Conservation (phyloP, 129 eudicot species). For the Tagetes erecta region DNA sequence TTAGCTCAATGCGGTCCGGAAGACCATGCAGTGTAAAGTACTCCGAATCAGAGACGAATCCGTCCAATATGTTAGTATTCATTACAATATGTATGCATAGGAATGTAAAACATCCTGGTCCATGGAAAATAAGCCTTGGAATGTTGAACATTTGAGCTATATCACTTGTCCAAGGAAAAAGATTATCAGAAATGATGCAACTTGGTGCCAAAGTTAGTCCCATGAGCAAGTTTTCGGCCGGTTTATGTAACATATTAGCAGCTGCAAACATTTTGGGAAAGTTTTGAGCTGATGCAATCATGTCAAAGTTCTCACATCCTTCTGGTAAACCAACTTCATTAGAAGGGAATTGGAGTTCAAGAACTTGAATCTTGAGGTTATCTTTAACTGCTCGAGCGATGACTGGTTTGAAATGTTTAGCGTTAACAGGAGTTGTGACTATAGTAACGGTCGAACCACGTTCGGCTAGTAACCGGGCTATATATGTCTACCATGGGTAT, state of each 20-base stretch:
- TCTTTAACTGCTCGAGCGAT: constrained; percentile 35
- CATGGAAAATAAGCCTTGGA: constrained; percentile 53
- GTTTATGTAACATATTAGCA: constrained; percentile 29
- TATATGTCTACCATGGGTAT: constrained; percentile 48
- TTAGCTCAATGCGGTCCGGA: constrained; percentile 45
- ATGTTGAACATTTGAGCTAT: constrained; percentile 30
- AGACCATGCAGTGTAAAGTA: constrained; percentile 44
- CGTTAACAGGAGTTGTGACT: constrained; percentile 45
- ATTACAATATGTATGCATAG: constrained; percentile 21
- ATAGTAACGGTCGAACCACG: constrained; percentile 32
- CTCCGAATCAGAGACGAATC: constrained; percentile 33
- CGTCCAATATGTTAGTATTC: constrained; percentile 11
- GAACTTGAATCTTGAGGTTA: constrained; percentile 36
- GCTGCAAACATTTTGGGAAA: constrained; percentile 32
- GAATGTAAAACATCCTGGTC: constrained; percentile 49
- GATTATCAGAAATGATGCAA: constrained; percentile 47
- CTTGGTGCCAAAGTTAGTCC: constrained; percentile 32
- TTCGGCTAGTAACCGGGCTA: constrained; percentile 44
- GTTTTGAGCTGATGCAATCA: constrained; percentile 27
- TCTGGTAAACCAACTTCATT: constrained; percentile 47
- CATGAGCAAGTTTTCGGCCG: constrained; percentile 25
- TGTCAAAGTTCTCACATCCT: constrained; percentile 54
- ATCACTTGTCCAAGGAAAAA: constrained; percentile 41
- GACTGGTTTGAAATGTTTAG: constrained; percentile 26
- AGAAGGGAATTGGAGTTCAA: constrained; percentile 36